Conservation (phyloP, 2,329 filamentous ascomycete genomes). For the Xylariaceae sp. region DNA sequence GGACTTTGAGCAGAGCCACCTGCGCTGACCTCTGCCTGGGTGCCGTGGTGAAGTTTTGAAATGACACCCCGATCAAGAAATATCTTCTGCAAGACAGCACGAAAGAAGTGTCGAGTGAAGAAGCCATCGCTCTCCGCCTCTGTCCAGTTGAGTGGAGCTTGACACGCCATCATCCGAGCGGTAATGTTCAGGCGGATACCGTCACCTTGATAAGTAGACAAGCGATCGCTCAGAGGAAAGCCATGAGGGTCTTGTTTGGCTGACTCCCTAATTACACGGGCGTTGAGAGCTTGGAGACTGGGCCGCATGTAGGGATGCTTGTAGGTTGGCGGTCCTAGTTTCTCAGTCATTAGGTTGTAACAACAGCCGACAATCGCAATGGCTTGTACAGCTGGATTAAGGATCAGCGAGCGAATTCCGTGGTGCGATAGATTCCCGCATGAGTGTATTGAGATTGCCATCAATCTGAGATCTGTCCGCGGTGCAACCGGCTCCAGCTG, state of each 20-base stretch:
- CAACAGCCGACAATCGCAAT: constrained; percentile 97
- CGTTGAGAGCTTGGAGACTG: constrained; percentile 69
- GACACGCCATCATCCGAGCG: constrained; percentile 96
- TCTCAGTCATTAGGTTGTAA: constrained; percentile 95
- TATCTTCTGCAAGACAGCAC: constrained; percentile 88
- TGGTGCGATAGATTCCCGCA: constrained; percentile 98
- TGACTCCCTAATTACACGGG: constrained; percentile 71
- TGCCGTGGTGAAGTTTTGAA: constrained; percentile 58
- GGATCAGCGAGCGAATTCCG: constrained; percentile 81
- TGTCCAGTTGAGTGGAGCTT: constrained; percentile 94
- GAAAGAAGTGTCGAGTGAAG: constrained; percentile 92
- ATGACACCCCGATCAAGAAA: constrained; percentile 86
- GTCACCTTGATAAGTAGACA: constrained; percentile 63
- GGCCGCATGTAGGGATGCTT: constrained; percentile 81
- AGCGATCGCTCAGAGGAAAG: constrained; percentile 85
- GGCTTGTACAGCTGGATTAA: constrained; percentile 86
- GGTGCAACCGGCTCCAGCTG: constrained; percentile 30
- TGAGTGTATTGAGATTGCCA: constrained; percentile 95
- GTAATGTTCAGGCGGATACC: constrained; percentile 93
- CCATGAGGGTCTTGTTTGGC: constrained; percentile 84
- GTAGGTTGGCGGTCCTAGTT: constrained; percentile 83
- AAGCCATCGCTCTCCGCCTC: constrained; percentile 80
- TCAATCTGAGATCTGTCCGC: constrained; percentile 60
- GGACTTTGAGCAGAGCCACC: constrained; percentile 44
- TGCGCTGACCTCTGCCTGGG: constrained; percentile 36